Percentiles rank a stretch among this genome's conserved stretches.
These are phyloP conservation scores for Marchantia paleacea DNA, from an alignment of 225 moss, liverwort and hornwort species.

Conservation along the genomic window DNA sequence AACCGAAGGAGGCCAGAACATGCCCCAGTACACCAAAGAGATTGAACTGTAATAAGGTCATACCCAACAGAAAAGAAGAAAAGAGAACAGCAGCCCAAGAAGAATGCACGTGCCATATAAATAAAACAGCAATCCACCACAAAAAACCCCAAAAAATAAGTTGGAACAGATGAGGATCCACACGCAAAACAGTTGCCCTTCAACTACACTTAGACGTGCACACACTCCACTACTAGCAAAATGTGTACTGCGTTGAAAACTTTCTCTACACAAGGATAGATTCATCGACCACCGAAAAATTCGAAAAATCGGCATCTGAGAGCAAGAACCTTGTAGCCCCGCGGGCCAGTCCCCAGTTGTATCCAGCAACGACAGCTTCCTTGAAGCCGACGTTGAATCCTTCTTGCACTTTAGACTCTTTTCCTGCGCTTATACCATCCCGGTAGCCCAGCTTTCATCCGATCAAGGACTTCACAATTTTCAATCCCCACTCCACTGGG, in stretches of 20 bases:
- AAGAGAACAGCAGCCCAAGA: too few species aligned
- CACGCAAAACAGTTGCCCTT: neutral
- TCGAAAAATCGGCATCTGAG: neutral
- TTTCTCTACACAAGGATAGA: neutral
- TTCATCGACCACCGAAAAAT: too few species aligned
- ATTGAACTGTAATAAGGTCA: neutral
- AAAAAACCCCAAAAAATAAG: neutral
- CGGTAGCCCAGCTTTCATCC: slow-evolving; percentile 67
- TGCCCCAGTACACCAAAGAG: neutral
- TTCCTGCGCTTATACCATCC: slow-evolving; percentile 83
- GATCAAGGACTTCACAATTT: slow-evolving; percentile 33
- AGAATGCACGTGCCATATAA: too few species aligned
- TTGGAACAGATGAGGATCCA: too few species aligned
- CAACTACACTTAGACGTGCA: neutral
- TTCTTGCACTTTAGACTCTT: slow-evolving; percentile 65
- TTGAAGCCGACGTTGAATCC: slow-evolving; percentile 78
- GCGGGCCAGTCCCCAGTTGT: slow-evolving; percentile 75
- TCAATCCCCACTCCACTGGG: neutral
- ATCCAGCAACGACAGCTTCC: slow-evolving; percentile 59
- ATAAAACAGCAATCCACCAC: neutral
- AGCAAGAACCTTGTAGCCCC: slow-evolving; percentile 52
- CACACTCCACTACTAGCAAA: too few species aligned
- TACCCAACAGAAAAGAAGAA: too few species aligned
- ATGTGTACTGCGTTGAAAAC: too few species aligned
- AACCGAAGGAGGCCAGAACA: neutral